These are phyloP conservation scores for Cenchrus fungigraminus DNA, from an alignment of 176 grass and related monocot genomes.

Conservation along the genomic window DNA sequence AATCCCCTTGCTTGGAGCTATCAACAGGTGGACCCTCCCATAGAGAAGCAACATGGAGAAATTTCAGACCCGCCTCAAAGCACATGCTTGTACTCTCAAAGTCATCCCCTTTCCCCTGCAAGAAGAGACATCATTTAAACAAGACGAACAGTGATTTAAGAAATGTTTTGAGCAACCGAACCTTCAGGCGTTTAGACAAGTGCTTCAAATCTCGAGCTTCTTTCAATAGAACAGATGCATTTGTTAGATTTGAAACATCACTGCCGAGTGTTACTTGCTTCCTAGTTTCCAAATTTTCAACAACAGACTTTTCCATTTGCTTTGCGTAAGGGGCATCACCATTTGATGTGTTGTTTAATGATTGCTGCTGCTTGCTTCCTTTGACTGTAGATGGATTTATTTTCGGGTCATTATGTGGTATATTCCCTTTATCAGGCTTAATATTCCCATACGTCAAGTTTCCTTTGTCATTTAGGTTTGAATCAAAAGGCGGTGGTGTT, in stretches of 20 bases:
- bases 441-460: slow-evolving; percentile 31
- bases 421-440: slow-evolving; percentile 39
- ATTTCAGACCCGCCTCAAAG: slow-evolving; percentile 90
- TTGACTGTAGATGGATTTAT: slow-evolving; percentile 33
- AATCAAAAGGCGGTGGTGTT: slow-evolving; percentile 15
- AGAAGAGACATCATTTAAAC: slow-evolving; percentile 29
- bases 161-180: slow-evolving; percentile 51
- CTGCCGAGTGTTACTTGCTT: slow-evolving; percentile 55
- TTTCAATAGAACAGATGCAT: slow-evolving; percentile 59
- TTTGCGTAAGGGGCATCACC: slow-evolving; percentile 26
- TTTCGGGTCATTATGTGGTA: slow-evolving; percentile 45
- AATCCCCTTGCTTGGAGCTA: slow-evolving; percentile 71
- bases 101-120: slow-evolving; percentile 70
- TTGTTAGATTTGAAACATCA: slow-evolving; percentile 58
- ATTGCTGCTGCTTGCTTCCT: slow-evolving; percentile 46
- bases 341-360: slow-evolving; percentile 32
- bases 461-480: slow-evolving; percentile 39
- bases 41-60: slow-evolving; percentile 85
- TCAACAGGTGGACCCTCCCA: slow-evolving; percentile 68
- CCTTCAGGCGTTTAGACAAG: slow-evolving; percentile 85
- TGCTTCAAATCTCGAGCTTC: slow-evolving; percentile 93
- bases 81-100: slow-evolving; percentile 74
- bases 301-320: slow-evolving; percentile 35
- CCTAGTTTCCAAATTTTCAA: slow-evolving; percentile 31
- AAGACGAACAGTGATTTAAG: slow-evolving; percentile 20